A percentile compares a stretch with the other conserved stretches of the same genome.
phyloP scores from a whole-genome alignment of 2,329 filamentous ascomycete species.

The Biscogniauxia marginata region DNA sequence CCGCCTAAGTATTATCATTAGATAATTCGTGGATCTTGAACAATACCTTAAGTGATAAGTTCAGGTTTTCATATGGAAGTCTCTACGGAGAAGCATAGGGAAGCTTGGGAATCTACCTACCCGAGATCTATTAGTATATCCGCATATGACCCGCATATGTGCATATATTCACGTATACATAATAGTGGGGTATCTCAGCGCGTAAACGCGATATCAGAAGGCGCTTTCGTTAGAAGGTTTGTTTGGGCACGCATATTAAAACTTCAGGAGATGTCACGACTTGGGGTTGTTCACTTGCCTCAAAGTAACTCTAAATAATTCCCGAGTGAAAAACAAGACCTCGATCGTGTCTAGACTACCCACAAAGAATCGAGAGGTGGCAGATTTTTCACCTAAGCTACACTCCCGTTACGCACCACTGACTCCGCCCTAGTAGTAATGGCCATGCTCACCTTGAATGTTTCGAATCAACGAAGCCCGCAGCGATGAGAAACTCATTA shows the following conservation, averaged over 20 bases:
- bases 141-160: neutral
- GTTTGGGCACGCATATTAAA: neutral
- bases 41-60: too few species aligned
- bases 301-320: too few species aligned
- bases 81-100: too few species aligned
- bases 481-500: slow-evolving; percentile 3
- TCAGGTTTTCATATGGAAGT: too few species aligned
- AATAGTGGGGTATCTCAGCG: neutral
- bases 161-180: neutral
- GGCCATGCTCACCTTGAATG: neutral
- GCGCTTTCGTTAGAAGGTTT: neutral
- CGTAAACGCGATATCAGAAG: neutral
- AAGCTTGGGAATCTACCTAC: too few species aligned
- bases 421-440: neutral
- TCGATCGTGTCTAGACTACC: too few species aligned
- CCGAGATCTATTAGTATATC: too few species aligned
- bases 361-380: too few species aligned
- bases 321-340: too few species aligned
- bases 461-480: neutral
- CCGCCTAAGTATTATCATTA: too few species aligned
- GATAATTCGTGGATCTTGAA: too few species aligned
- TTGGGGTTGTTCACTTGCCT: too few species aligned
- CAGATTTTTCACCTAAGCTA: neutral
- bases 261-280: neutral
- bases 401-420: neutral